These are phyloP conservation scores for Ephemerocybe angulata DNA, from an alignment of 768 basidiomycete species.

Conservation along the genomic window DNA sequence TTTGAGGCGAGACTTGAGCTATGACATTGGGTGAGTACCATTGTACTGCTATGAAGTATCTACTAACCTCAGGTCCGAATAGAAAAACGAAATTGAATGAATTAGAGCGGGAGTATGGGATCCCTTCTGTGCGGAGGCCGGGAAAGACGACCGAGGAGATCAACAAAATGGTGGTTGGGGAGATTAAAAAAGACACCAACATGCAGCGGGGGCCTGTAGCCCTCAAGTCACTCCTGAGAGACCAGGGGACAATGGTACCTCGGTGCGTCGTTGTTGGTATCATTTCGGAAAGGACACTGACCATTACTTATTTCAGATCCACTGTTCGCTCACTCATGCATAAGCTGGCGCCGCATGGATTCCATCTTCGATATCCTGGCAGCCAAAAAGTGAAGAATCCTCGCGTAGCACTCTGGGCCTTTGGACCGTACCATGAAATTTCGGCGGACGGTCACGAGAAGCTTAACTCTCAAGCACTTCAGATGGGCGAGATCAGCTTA, in stretches of 20 bases:
- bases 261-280: no score
- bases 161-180: neutral
- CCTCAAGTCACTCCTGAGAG: no score
- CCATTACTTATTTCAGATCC: neutral
- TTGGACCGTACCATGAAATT: constrained; percentile 7
- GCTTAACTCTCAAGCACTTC: constrained; percentile 15
- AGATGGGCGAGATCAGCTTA: constrained; percentile 7
- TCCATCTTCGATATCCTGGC: constrained; percentile 19
- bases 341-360: constrained; percentile 18
- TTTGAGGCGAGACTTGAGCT: neutral
- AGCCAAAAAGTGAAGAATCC: constrained; percentile 8
- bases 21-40: neutral
- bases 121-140: neutral
- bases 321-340: neutral
- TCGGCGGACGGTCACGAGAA: constrained; percentile 20
- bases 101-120: neutral
- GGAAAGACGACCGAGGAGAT: neutral
- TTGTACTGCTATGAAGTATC: neutral
- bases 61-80: neutral
- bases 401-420: neutral
- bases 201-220: neutral
- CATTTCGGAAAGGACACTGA: no score
- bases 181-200: neutral
- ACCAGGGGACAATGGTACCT: no score
- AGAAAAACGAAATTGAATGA: neutral